These are phyloP conservation scores for Talaromyces marneffei DNA, from an alignment of 2,329 filamentous ascomycete species.

Conservation along the genomic window DNA sequence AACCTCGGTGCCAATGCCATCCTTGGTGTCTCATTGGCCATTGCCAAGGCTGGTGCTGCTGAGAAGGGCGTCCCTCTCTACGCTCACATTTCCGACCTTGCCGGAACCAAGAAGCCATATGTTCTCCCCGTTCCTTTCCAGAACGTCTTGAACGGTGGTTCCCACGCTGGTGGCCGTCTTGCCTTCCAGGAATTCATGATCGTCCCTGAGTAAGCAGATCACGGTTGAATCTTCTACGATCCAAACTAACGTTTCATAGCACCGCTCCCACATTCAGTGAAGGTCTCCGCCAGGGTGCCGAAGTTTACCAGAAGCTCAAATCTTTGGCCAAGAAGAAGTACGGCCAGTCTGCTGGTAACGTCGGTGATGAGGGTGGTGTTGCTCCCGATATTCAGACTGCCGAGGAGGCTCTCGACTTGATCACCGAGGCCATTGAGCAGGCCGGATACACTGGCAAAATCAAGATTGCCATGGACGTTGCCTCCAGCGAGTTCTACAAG, in stretches of 20 bases:
- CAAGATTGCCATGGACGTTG: constrained; percentile 98
- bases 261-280: constrained; percentile 86
- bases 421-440: constrained; percentile 87
- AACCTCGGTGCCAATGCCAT: constrained; percentile 86
- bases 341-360: constrained; percentile 96
- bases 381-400: constrained; percentile 97
- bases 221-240: too few species aligned
- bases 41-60: constrained; percentile 83
- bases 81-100: constrained; percentile 79
- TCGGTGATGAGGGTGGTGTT: constrained; percentile 99
- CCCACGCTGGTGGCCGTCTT: constrained; percentile 92
- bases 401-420: constrained; percentile 94
- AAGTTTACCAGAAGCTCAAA: constrained; percentile 99
- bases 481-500: constrained; percentile 99
- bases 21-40: constrained; percentile 74
- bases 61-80: constrained; percentile 86
- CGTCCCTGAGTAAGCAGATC: constrained; percentile 67
- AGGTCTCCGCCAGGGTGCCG: constrained; percentile 90
- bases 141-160: constrained; percentile 91
- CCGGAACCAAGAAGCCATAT: constrained; percentile 85
- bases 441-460: constrained; percentile 94
- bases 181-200: constrained; percentile 98
- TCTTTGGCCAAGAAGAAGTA: constrained; percentile 97
- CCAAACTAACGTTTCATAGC: constrained; percentile 36
- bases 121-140: constrained; percentile 87